These are phyloP conservation scores for Mrakia frigida DNA, from an alignment of 768 basidiomycete genomes.

Conservation along the genomic window DNA sequence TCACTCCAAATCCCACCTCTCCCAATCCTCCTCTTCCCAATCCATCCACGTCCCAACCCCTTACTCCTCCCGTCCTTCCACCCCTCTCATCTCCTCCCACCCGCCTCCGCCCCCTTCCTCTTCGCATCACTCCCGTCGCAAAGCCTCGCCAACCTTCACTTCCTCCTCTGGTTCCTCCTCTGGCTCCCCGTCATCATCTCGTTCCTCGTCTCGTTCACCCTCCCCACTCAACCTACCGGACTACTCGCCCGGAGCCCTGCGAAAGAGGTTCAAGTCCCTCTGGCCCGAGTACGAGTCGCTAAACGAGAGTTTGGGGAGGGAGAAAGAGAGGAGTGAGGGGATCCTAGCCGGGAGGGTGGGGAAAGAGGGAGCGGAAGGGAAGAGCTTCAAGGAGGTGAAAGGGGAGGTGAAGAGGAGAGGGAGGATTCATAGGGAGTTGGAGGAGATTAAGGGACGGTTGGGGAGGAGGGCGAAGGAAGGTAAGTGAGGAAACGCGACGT, in stretches of 20 bases:
- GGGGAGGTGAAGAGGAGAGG: conserved; percentile 10
- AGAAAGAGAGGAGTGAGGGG: conserved; percentile 5
- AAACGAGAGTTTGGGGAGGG: conserved; percentile 5
- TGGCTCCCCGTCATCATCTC: background rate
- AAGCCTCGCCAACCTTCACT: conserved; percentile 19
- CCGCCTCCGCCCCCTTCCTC: background rate
- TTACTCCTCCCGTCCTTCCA: conserved; percentile 1
- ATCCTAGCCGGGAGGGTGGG: conserved; percentile 1
- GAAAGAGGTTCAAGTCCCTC: conserved; percentile 22
- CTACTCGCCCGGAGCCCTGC: background rate
- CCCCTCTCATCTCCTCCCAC: background rate
- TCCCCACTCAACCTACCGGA: conserved; percentile 13
- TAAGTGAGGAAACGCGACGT: background rate
- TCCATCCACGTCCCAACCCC: background rate
- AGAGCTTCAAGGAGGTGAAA: conserved; percentile 18
- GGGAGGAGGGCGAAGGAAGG: background rate
- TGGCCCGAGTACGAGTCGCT: conserved; percentile 19
- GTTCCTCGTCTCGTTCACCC: background rate
- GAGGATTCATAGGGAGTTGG: conserved; percentile 16
- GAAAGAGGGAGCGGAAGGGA: background rate
- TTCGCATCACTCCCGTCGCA: background rate
- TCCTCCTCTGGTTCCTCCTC: conserved; percentile 12
- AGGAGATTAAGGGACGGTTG: conserved; percentile 20
- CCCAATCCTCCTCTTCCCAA: background rate
- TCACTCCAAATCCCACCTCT: background rate